A percentile compares a stretch with the other conserved stretches of the same genome.
These are phyloP conservation scores for Russula virescens DNA, from an alignment of 768 basidiomycete genomes.

Conservation along the genomic window DNA sequence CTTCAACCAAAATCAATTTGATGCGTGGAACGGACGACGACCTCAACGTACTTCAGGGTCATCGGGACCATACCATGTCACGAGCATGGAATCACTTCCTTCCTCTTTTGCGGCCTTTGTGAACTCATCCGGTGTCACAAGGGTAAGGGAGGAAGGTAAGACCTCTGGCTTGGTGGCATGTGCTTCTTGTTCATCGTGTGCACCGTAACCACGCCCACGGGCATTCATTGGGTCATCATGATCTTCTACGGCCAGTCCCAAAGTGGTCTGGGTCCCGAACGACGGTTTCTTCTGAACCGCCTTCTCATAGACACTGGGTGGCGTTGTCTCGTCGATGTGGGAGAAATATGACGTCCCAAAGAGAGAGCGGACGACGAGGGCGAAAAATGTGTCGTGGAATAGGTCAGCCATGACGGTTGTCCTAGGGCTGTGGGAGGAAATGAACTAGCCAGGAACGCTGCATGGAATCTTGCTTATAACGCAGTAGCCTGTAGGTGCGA, in stretches of 20 bases:
- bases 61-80: conserved; percentile 28
- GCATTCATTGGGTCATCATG: conserved; percentile 4
- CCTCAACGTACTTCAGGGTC: conserved; percentile 19
- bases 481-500: background rate
- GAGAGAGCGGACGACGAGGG: conserved; percentile 28
- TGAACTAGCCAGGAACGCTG: no score
- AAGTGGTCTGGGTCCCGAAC: background rate
- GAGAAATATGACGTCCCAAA: conserved; percentile 27
- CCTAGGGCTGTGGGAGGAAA: background rate
- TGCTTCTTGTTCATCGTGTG: background rate
- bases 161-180: background rate
- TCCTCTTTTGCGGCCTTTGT: background rate
- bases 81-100: conserved; percentile 23
- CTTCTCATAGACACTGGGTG: conserved; percentile 14
- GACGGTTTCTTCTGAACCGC: background rate
- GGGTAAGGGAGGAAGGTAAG: background rate
- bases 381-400: conserved; percentile 31
- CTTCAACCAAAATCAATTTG: conserved; percentile 1
- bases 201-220: background rate
- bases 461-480: conserved; percentile 1
- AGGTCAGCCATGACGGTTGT: conserved; percentile 21
- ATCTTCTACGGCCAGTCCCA: conserved; percentile 3
- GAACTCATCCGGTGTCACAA: background rate
- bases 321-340: conserved; percentile 20
- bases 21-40: background rate